These are phyloP conservation scores for Penicillium sumatraense DNA, from an alignment of 2,329 filamentous ascomycete genomes.

Conservation along the genomic window DNA sequence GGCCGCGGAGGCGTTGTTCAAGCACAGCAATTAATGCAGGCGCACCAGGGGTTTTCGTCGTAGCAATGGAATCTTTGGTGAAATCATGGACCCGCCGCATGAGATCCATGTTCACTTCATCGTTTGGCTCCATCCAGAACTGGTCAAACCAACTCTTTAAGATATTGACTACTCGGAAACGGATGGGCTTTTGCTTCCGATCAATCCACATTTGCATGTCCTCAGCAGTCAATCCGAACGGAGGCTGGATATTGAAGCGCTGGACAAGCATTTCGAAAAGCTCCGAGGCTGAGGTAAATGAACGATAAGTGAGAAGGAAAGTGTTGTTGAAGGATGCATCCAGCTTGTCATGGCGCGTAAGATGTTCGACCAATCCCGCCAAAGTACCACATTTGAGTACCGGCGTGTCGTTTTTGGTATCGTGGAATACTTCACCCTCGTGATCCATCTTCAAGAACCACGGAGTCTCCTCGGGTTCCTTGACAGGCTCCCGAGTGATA, in stretches of 20 bases:
- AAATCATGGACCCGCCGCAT: conserved; percentile 90
- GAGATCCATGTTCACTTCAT: conserved; percentile 81
- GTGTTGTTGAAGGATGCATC: conserved; percentile 97
- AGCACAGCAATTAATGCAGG: conserved; percentile 82
- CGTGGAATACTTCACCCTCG: conserved; percentile 87
- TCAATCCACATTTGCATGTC: conserved; percentile 90
- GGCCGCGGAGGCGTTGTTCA: conserved; percentile 84
- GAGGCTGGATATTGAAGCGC: conserved; percentile 90
- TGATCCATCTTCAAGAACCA: conserved; percentile 85
- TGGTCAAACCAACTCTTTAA: conserved; percentile 98
- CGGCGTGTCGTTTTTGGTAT: conserved; percentile 75
- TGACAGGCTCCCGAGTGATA: conserved; percentile 45
- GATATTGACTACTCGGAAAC: conserved; percentile 96
- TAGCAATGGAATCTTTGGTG: conserved; percentile 87
- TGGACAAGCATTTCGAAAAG: conserved; percentile 91
- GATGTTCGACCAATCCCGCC: conserved; percentile 86
- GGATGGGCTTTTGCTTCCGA: conserved; percentile 92
- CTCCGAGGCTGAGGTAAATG: conserved; percentile 88
- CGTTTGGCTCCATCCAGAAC: conserved; percentile 97
- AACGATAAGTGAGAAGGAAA: conserved; percentile 94
- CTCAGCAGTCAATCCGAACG: conserved; percentile 72
- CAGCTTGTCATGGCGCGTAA: conserved; percentile 93
- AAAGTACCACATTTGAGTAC: conserved; percentile 88
- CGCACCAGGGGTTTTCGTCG: conserved; percentile 89
- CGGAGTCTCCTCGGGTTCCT: conserved; percentile 74